Evolutionary conservation across 225 moss, liverwort and hornwort species (phyloP), one percentile per base, ranked within the genome.

Genomic region (Marchantia paleacea): DNA sequence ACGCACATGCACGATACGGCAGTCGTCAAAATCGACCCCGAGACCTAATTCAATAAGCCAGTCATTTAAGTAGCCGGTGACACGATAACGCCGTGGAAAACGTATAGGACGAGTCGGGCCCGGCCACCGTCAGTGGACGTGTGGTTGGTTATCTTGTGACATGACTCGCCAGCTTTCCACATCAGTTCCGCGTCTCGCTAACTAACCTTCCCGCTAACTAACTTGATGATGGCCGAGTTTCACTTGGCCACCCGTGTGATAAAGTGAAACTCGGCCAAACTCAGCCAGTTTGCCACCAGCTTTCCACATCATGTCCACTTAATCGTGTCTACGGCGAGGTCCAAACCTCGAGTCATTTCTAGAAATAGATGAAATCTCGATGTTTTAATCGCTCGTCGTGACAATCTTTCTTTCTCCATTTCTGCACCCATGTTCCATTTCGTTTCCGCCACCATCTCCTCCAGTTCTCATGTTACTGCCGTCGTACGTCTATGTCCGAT

Each of bases 251-350:
- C 39, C 39, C 39, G 25, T 65, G 24, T 65, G 26, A 65, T n/a
- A n/a, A n/a, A n/a, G n/a, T n/a, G n/a, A n/a, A n/a, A n/a, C n/a
- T n/a, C n/a, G n/a, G n/a, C n/a, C n/a, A n/a, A n/a, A n/a, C n/a
- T n/a, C n/a, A n/a, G n/a, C n/a, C n/a, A n/a, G n/a, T n/a, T 29
- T 13, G 29, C 16, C 68, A 29, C 29, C 68, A 65, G 15, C 25
- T 68, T 68, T 31, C 68, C 30, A 68, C 68, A 68, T 68, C 68
- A 68, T 25, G 13, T 68, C 24, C 68, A 29, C 28, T 68, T 68
- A 13, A 13, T 13, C 12, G 8, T 13, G 13, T 68, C 22, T 8
- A 6, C 24, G 24, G 4, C 24, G 62, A 62, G 24, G n/a, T 62
- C 22, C 18, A 62, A 19, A 62, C 9, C 30, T 31, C 57, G 4